Base-by-base conservation (phyloP, 2,329 filamentous ascomycete genomes). In the Orbilia quercus region DNA sequence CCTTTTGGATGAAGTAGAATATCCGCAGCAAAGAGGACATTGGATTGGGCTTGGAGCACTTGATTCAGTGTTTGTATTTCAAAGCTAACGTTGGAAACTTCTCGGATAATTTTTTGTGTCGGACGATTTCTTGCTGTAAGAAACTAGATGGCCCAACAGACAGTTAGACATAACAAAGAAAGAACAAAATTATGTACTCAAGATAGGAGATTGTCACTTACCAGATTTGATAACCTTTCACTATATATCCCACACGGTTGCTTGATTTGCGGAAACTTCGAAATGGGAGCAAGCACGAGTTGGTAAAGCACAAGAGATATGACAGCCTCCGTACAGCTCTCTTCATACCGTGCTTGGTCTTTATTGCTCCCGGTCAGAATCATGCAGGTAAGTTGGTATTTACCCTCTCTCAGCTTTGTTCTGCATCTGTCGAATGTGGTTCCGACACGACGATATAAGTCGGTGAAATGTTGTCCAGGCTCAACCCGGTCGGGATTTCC, bases 301-400 rank as follows among this genome's bases (percentile, higher is more conserved):
- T 57, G 23, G 11, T 53, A 20, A 2, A 67, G 16, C 14, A 59
- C 48, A 22, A 67, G 40, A 20, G 63, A 51, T n/a, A 59, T 53
- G 16, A 67, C 22, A 7, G 53, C 40, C 28, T 67, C 63, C 2
- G 63, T 59, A 20, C 44, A 58, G 5, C 34, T 53, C 20, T 59
- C 63, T 20, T 67, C 63, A n/a, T 59, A 67, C 1, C 55, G 36
- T 23, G 53, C 48, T 36, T 67, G 53, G 38, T 67, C 53, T 16
- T 67, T 58, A 7, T 25, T 67, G 9, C 34, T 40, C 7, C 63
- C 54, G 3, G 63, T 67, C 36, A 45, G 45, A 36, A 67, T 59
- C 53, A 67, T 67, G 51, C 34, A 50, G 22, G 40, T 53, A 16
- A 67, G 53, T 53, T 67, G 63, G 18, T 42, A 67, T 22, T 67